These are phyloP conservation scores for Aspergillus brasiliensis DNA, from an alignment of 2,329 filamentous ascomycete genomes.

Conservation along the genomic window DNA sequence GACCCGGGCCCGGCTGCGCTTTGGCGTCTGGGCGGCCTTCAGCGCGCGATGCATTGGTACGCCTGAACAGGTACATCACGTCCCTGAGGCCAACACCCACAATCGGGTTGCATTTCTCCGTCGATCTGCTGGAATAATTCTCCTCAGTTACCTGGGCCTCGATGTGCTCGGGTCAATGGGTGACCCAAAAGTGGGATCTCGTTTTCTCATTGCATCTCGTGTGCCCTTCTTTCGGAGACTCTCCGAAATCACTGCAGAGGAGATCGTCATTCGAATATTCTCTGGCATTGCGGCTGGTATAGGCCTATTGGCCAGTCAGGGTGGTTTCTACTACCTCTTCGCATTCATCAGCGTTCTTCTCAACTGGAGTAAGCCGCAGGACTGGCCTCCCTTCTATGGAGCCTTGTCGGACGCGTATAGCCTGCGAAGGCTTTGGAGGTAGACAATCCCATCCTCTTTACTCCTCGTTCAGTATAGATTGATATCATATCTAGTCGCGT, in stretches of 20 bases:
- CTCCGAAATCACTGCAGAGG: not conserved
- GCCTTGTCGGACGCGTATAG: slow-evolving; percentile 5
- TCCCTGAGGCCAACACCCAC: not conserved
- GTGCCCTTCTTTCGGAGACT: not conserved
- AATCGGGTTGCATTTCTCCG: not conserved
- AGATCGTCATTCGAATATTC: not conserved
- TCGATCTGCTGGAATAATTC: not conserved
- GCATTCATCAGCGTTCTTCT: not conserved
- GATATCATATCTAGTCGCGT: not conserved
- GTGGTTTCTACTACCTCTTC: not conserved
- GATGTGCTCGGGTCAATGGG: not conserved
- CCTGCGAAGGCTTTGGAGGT: slow-evolving; percentile 10
- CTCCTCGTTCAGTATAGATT: not conserved
- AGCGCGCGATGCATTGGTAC: slow-evolving; percentile 11
- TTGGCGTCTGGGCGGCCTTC: slow-evolving; percentile 6
- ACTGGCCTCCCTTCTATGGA: slow-evolving; percentile 12
- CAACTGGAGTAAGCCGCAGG: not conserved
- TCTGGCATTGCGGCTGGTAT: not conserved
- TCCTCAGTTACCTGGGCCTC: slow-evolving; percentile 1
- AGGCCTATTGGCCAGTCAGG: slow-evolving; percentile 5
- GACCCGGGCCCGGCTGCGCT: not conserved
- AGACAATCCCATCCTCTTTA: not conserved
- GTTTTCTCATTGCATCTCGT: not conserved
- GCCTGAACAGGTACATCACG: slow-evolving; percentile 2
- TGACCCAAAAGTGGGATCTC: not conserved